Evolutionary conservation across 225 moss, liverwort and hornwort species (phyloP).

Genomic region (Rhytidiadelphus loreus): DNA sequence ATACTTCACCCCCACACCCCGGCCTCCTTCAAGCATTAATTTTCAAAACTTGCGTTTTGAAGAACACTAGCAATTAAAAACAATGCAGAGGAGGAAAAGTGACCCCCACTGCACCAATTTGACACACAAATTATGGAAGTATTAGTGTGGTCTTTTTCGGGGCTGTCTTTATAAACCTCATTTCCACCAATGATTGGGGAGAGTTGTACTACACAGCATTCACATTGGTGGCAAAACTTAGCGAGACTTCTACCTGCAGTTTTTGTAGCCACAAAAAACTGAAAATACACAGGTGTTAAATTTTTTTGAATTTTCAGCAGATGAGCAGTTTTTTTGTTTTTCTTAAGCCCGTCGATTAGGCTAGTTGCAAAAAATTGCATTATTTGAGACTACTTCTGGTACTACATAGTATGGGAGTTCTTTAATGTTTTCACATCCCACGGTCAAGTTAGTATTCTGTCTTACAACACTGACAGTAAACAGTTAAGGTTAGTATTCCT

Average conservation of each 20-base stretch:
- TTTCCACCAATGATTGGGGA: too few species aligned
- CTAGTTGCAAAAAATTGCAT: neutral
- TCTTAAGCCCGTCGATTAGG: too few species aligned
- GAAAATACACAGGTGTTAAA: neutral
- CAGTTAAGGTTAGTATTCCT: neutral
- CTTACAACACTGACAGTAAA: neutral
- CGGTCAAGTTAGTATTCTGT: neutral
- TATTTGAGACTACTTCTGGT: neutral
- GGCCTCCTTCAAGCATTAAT: neutral
- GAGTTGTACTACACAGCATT: accelerated
- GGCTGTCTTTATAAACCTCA: accelerated
- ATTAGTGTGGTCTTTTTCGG: neutral
- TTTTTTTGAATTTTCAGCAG: neutral
- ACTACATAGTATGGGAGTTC: neutral
- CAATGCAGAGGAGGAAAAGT: too few species aligned
- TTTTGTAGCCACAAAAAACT: neutral
- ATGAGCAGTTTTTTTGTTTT: too few species aligned
- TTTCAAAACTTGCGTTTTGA: neutral
- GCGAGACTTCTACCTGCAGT: neutral
- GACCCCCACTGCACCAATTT: neutral
- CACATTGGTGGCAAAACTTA: neutral
- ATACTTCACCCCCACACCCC: neutral
- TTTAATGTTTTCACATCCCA: neutral
- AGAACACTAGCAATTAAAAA: neutral
- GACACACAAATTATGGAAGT: neutral